These are phyloP conservation scores for Arthrobotrys sphaeroides DNA, from an alignment of 2,329 filamentous ascomycete genomes.

Conservation along the genomic window DNA sequence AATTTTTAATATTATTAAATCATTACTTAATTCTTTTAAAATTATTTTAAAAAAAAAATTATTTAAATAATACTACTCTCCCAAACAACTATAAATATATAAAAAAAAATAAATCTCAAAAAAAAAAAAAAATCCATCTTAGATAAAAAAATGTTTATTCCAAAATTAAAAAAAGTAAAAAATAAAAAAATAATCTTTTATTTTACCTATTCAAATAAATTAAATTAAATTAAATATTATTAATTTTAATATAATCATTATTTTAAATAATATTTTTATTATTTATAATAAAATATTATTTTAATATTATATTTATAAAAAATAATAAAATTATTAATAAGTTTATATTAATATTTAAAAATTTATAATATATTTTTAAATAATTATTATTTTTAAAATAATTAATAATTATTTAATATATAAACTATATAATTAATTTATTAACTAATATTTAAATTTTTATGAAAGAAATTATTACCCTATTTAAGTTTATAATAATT, in stretches of 20 bases:
- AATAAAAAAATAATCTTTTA: too few species aligned
- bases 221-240: conserved; percentile 3
- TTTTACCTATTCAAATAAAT: too few species aligned
- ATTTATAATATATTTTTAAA: too few species aligned
- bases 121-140: not conserved
- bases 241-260: not conserved
- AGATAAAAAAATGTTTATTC: not conserved
- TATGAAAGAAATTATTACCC: too few species aligned
- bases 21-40: not conserved
- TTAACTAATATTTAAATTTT: too few species aligned
- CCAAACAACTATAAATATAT: not conserved
- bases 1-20: not conserved
- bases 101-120: not conserved
- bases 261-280: conserved; percentile 9
- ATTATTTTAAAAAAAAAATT: not conserved
- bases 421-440: too few species aligned
- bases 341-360: too few species aligned
- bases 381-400: too few species aligned
- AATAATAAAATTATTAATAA: too few species aligned
- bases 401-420: too few species aligned
- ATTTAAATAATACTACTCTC: not conserved
- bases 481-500: too few species aligned
- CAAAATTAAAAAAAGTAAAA: not conserved
- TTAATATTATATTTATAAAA: not conserved
- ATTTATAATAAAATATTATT: conserved; percentile 5